Base-by-base conservation (phyloP, 805 yeast genomes). In the Saccharomycopsis guyanensis region DNA sequence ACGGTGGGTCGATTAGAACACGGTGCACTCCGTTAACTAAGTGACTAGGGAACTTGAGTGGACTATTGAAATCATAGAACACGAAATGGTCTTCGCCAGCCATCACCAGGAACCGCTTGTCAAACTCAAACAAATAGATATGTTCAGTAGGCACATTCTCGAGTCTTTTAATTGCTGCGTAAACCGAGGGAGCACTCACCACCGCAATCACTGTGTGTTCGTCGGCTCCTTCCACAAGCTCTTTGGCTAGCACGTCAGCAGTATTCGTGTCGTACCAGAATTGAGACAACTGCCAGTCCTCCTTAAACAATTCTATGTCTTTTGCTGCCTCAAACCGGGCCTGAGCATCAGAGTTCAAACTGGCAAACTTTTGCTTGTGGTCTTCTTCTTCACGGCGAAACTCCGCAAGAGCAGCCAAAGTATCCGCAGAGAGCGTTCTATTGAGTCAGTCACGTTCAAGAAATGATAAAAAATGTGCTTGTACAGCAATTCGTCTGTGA, bases 261-360 rank as follows among this genome's bases (percentile, higher is more conserved):
- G 96, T 88, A 2, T 68, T 64, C 50, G 86, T 89, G 47, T 73
- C 66, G 59, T 86, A 88, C 88, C 97, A 88, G 65, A 88, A 88
- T 62, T 88, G 97, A 1, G 95, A 86, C 33, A 89, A 69, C 58
- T 86, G 93, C 97, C 97, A 88, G 63, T 88, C 95, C 63, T 88
- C 96, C 58, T 83, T 71, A 62, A 88, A 88, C 33, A 77, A 70
- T 44, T 81, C 86, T 63, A 89, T 89, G 18, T 79, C 75, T 45
- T 74, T 62, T 27, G 61, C 54, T 23, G 59, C 56, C 13, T 55
- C 55, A 25, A 56, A 60, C 22, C 55, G 56, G 4, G 62, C 59
- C 27, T 74, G 87, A 7, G 89, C 85, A 44, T 68, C 65, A 45
- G 69, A 59, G 52, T 69, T 70, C 43, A 86, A 59, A 44, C 70